These are phyloP conservation scores for Lentinula novae-zelandiae DNA, from an alignment of 1,284 basidiomycete species.

Conservation along the genomic window DNA sequence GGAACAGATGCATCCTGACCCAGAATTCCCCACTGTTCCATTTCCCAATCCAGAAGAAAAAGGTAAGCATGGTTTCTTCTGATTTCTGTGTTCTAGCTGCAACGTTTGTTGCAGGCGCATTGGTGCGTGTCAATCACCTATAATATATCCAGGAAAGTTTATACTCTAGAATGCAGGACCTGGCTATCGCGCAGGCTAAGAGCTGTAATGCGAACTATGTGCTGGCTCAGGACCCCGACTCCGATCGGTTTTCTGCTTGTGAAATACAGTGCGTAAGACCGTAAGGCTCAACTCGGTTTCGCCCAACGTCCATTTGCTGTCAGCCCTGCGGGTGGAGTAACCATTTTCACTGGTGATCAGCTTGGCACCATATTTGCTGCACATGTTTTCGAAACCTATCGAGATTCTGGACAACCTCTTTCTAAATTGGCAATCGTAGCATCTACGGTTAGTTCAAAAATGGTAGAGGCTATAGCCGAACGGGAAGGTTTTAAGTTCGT, in stretches of 20 bases:
- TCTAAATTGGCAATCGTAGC: constrained; percentile 77
- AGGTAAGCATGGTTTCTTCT: constrained; percentile 35
- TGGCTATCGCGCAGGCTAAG: constrained; percentile 62
- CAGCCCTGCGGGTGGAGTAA: constrained; percentile 59
- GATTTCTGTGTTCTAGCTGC: not conserved
- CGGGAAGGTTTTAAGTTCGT: constrained; percentile 77
- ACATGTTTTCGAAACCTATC: constrained; percentile 56
- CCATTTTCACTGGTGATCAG: constrained; percentile 80
- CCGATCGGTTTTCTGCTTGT: constrained; percentile 81
- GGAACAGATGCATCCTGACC: constrained; percentile 69
- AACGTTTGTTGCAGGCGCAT: constrained; percentile 38
- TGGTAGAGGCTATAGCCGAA: constrained; percentile 74
- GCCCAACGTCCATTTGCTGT: not conserved
- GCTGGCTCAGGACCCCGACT: constrained; percentile 83
- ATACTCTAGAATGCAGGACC: constrained; percentile 41
- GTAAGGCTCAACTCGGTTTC: constrained; percentile 10
- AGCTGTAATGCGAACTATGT: constrained; percentile 53
- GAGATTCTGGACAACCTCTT: constrained; percentile 54
- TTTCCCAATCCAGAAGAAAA: constrained; percentile 90
- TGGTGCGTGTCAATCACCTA: constrained; percentile 35
- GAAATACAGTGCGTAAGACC: constrained; percentile 50
- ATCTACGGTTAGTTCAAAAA: constrained; percentile 85
- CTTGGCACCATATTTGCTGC: constrained; percentile 75
- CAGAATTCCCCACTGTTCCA: constrained; percentile 77
- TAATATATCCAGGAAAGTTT: not conserved